phyloP scores from a whole-genome alignment of 257 asterid species.

The Lycium ferocissimum region DNA sequence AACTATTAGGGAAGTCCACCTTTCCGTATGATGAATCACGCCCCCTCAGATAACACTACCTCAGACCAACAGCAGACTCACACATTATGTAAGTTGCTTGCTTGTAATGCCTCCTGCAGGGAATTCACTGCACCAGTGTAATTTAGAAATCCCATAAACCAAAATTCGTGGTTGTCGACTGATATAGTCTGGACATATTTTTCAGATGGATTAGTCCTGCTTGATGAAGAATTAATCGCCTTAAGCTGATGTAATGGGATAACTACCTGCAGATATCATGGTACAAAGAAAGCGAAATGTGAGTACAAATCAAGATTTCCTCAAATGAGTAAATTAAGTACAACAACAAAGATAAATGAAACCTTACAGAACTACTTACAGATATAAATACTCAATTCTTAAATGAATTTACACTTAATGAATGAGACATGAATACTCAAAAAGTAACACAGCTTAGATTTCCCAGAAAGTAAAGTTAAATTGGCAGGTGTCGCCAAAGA shows the following conservation, averaged over 20 bases:
- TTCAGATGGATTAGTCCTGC: constrained; percentile 78
- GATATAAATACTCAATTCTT: neutral
- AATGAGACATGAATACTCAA: neutral
- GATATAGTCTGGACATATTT: constrained; percentile 88
- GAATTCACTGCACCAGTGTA: constrained; percentile 75
- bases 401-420: neutral
- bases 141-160: constrained; percentile 93
- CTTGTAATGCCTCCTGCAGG: constrained; percentile 61
- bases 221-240: constrained; percentile 80
- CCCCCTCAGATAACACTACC: neutral
- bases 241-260: constrained; percentile 90
- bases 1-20: neutral
- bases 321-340: neutral
- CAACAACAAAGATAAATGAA: neutral
- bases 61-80: constrained; percentile 36
- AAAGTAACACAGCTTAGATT: neutral
- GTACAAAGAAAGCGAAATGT: neutral
- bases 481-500: neutral
- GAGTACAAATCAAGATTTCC: neutral
- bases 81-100: constrained; percentile 48
- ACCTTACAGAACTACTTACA: neutral
- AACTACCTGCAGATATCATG: constrained; percentile 63
- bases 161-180: constrained; percentile 90
- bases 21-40: neutral
- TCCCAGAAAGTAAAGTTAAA: neutral